Evolutionary conservation across 345 rosid genomes (phyloP), one percentile per base, ranked within the genome.

Genomic region (Eutrema heterophyllum): DNA sequence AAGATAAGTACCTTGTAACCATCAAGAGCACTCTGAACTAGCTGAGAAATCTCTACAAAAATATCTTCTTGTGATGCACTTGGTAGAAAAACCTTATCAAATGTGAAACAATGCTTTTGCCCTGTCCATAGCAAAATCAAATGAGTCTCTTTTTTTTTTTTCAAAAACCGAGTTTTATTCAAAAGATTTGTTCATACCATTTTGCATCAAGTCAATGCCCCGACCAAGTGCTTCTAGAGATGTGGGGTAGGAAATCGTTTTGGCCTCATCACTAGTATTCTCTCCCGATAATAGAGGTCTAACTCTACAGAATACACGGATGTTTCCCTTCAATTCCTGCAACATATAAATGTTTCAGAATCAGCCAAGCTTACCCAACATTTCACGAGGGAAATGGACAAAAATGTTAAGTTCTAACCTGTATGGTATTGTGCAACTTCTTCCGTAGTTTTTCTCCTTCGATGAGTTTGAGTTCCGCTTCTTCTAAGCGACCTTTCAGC

Each of bases 11-110:
- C 99, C 99, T 95, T 95, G 74, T 92, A 95, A 63, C 99, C 99
- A 68, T 95, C 99, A 71, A 95, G 96, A 72, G 99, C 99, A 83
- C 99, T 95, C 74, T 95, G 97, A 71, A 95, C 96, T 75, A 95
- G 97, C 66, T 95, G 97, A 21, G 99, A 95, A 60, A 95, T 95
- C 78, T 95, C 97, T 27, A 85, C 87, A 83, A 95, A 95, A 32
- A 88, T 93, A 67, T 91, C 97, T 67, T 88, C 96, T 84, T 95
- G 99, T n/a, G 84, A 74, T 38, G 86, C 83, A 70, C 85, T 88
- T 0, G 92, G 97, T 68, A 75, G 79, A 80, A 95, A 92, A 33
- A 89, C 99, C 83, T 85, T 85, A 77, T 95, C 99, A 76, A 90
- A 95, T 40, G 84, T 86, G 85, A 95, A 95, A 65, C 89, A 78